A percentile compares a stretch with the other conserved stretches of the same genome.
These are phyloP conservation scores for Nitzschia sp. DNA, from an alignment of 108 stramenopile genomes.

Conservation along the genomic window DNA sequence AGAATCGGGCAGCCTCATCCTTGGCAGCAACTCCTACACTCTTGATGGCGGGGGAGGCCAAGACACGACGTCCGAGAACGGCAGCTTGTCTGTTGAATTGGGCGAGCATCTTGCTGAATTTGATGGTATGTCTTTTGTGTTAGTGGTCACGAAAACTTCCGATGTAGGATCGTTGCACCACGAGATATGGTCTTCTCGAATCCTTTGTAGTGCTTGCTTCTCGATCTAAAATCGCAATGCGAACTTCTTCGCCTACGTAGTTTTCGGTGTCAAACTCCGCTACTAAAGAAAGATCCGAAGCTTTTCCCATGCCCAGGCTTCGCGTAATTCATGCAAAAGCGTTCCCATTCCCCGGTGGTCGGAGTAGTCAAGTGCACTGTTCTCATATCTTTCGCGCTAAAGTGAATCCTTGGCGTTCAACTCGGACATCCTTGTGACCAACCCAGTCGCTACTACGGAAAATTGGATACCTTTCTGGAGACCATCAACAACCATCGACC, in stretches of 20 bases:
- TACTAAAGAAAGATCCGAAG: neutral
- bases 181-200: neutral
- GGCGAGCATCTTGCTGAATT: neutral
- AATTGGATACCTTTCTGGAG: no score
- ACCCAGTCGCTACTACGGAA: no score
- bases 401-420: no score
- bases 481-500: no score
- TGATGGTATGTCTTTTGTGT: neutral
- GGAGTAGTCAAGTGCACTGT: no score
- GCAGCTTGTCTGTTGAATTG: constrained; percentile 7
- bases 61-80: neutral
- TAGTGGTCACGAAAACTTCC: neutral
- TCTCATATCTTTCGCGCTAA: no score
- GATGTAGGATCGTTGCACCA: neutral
- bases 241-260: constrained; percentile 3
- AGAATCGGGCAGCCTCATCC: constrained; percentile 9
- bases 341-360: no score
- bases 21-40: constrained; percentile 9
- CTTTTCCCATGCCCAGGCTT: no score
- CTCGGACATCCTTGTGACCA: no score
- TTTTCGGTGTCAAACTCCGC: neutral
- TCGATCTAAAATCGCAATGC: constrained; percentile 3
- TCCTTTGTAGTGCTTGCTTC: neutral
- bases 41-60: neutral
- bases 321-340: no score